Evolutionary conservation across 1,284 basidiomycete genomes (phyloP).

Genomic region (Rugiboletus extremiorientalis): DNA sequence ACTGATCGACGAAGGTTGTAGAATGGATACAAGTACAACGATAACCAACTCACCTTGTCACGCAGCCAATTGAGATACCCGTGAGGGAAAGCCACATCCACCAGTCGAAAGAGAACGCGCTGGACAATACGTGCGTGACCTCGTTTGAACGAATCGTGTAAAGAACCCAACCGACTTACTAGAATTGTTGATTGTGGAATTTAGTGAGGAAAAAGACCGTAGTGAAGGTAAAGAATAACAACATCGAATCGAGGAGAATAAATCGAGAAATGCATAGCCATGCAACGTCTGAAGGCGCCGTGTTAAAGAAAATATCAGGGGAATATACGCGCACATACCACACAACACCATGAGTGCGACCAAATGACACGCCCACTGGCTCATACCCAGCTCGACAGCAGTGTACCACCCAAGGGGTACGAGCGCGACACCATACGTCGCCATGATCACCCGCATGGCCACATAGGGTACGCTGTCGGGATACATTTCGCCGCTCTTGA

Average conservation of each 20-base stretch:
- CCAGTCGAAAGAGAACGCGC: constrained; percentile 93
- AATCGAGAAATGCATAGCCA: constrained; percentile 97
- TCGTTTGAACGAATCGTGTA: neutral
- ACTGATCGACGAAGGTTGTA: constrained; percentile 40
- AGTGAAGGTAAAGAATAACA: constrained; percentile 97
- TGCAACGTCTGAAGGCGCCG: constrained; percentile 69
- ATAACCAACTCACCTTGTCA: constrained; percentile 65
- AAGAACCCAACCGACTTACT: constrained; percentile 51
- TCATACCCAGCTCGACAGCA: constrained; percentile 93
- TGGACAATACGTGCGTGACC: constrained; percentile 30
- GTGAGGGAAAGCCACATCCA: constrained; percentile 94
- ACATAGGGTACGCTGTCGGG: constrained; percentile 88
- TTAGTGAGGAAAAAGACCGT: constrained; percentile 94
- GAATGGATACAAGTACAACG: neutral
- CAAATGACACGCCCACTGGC: constrained; percentile 85
- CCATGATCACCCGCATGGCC: constrained; percentile 94
- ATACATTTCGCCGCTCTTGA: constrained; percentile 90
- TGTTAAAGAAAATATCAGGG: neutral
- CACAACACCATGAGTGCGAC: constrained; percentile 93
- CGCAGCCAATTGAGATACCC: constrained; percentile 91
- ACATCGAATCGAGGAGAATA: constrained; percentile 96
- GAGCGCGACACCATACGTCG: constrained; percentile 92
- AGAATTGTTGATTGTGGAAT: constrained; percentile 95
- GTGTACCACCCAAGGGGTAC: constrained; percentile 98
- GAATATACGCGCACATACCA: constrained; percentile 53